Percentiles rank a stretch among this genome's conserved stretches.
Conservation (phyloP, 257 asterid species). For the Rubia yunnanensis region DNA sequence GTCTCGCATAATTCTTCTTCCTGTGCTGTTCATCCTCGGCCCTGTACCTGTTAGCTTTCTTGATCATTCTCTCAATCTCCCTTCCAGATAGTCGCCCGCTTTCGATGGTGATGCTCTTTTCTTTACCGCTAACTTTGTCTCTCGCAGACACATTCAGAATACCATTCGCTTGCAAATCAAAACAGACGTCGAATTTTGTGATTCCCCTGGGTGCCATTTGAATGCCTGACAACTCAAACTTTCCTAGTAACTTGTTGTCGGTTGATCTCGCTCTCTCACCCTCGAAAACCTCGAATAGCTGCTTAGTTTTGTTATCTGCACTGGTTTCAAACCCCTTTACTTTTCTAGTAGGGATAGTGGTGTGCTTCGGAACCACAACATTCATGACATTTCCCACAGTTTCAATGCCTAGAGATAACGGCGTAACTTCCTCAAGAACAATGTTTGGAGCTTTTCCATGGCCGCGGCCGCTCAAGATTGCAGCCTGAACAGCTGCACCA, state of each 20-base stretch:
- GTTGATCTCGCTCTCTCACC: background rate
- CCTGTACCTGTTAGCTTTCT: background rate
- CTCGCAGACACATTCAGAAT: background rate
- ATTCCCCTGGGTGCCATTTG: background rate
- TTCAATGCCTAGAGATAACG: background rate
- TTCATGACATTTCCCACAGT: background rate
- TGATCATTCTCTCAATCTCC: background rate
- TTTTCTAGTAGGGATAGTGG: background rate
- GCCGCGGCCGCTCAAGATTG: background rate
- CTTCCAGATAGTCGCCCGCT: background rate
- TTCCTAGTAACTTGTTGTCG: background rate
- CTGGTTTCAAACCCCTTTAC: background rate
- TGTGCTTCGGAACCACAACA: background rate
- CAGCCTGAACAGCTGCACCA: slow-evolving; percentile 4
- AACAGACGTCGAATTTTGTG: background rate
- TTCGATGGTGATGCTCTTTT: background rate
- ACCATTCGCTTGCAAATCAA: background rate
- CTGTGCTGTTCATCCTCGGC: background rate
- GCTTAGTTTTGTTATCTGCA: background rate
- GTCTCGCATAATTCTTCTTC: background rate
- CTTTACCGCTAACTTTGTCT: background rate
- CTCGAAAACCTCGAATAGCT: background rate
- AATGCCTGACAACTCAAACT: no score
- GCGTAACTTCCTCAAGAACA: background rate
- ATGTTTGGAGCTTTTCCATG: background rate